Evolutionary conservation across 2,329 filamentous ascomycete species (phyloP), one percentile per base, ranked within the genome.

Genomic region (Colletotrichum tanaceti): DNA sequence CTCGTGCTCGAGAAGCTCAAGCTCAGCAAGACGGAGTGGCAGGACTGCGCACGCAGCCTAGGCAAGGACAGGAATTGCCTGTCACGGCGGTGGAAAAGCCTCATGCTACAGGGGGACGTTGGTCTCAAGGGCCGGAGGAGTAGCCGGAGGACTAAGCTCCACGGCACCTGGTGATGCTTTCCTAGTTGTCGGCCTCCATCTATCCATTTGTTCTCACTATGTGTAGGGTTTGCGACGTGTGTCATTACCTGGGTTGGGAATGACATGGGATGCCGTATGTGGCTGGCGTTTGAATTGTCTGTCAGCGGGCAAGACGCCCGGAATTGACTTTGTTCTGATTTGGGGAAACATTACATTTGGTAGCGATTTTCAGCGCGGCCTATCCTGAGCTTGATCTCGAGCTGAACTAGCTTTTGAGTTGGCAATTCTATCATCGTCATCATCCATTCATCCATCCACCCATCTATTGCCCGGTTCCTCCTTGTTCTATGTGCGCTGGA

Each of bases 1-100:
- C 82, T 91, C 20, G 87, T 91, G 46, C 81, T 91, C 6, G 88
- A 90, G 75, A 91, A 91, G 80, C 82, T 91, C 63, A 86, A 86
- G 78, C 82, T 91, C 24, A 85, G 85, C 72, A 90, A 88, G 77
- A 82, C 84, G 58, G 88, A 91, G 66, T 91, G 89, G 89, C 87
- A 90, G 68, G 89, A 91, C 75, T 91, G 89, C 76, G 89, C 89
- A 50, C 83, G 87, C 68, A 88, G 83, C 72, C 80, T 91, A 9
- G 89, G 89, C 70, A 87, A 85, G 73, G 87, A 90, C 77, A 81
- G 86, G 59, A 80, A 83, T 66, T 86, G 83, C 68, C 81, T 90
- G 53, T 85, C 85, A 49, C 81, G 84, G 58, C 80, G 89, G 73
- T 91, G 89, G 89, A 89, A 86, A 81, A 89, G 84, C 64, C 79